A percentile compares a stretch with the other conserved stretches of the same genome.
Evolutionary conservation across 805 yeast species (phyloP).

Genomic region (Kodamaea sagamina): DNA sequence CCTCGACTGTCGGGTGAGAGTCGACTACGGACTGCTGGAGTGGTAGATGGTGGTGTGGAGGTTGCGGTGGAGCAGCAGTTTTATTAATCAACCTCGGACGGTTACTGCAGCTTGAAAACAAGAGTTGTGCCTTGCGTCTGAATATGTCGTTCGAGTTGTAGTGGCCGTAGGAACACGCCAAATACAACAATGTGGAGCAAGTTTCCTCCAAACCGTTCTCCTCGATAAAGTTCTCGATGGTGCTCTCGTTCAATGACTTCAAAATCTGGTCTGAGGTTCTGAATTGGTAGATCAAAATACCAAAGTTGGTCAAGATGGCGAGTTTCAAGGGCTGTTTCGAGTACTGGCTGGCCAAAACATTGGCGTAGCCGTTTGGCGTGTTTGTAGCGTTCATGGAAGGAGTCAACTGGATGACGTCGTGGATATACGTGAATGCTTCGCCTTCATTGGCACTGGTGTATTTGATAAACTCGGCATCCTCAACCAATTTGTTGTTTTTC

Average conservation of each 20-base stretch:
- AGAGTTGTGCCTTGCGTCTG: slow-evolving; percentile 49
- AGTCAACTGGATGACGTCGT: slow-evolving; percentile 70
- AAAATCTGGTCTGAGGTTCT: slow-evolving; percentile 80
- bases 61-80: slow-evolving; percentile 4
- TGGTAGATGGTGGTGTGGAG: slow-evolving; percentile 21
- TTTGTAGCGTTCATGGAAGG: slow-evolving; percentile 70
- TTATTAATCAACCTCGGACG: slow-evolving; percentile 44
- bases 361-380: slow-evolving; percentile 80
- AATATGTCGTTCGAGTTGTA: slow-evolving; percentile 50
- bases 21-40: slow-evolving; percentile 19
- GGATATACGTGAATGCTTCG: slow-evolving; percentile 46
- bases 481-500: slow-evolving; percentile 68
- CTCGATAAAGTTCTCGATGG: slow-evolving; percentile 66
- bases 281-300: slow-evolving; percentile 73
- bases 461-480: slow-evolving; percentile 74
- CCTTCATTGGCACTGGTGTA: slow-evolving; percentile 24
- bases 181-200: slow-evolving; percentile 82
- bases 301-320: slow-evolving; percentile 79
- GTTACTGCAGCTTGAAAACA: slow-evolving; percentile 56
- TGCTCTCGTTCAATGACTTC: slow-evolving; percentile 64
- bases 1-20: slow-evolving; percentile 52
- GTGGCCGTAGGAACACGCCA: slow-evolving; percentile 70
- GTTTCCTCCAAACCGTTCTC: slow-evolving; percentile 88
- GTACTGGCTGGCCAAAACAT: slow-evolving; percentile 85
- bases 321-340: slow-evolving; percentile 63